Evolutionary conservation across 1,284 basidiomycete species (phyloP).

Genomic region (Sporisorium reilianum): DNA sequence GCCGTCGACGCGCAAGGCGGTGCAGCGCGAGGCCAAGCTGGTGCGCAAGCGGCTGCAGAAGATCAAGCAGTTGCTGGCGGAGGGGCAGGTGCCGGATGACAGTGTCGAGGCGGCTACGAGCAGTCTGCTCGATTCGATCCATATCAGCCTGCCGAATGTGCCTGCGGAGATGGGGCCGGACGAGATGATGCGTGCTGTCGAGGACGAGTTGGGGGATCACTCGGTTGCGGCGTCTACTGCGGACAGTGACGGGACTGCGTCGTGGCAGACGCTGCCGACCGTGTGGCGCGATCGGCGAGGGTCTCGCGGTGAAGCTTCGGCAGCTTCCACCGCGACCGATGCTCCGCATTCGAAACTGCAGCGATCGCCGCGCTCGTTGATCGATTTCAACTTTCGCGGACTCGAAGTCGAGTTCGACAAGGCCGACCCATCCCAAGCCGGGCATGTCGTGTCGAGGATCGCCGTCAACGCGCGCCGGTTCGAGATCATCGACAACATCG

Average conservation of each 20-base stretch:
- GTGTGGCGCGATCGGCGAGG: constrained; percentile 4
- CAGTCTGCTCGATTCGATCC: constrained; percentile 90
- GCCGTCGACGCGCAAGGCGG: constrained; percentile 82
- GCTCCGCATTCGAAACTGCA: constrained; percentile 74
- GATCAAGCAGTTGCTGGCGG: constrained; percentile 92
- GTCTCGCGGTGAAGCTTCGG: neutral
- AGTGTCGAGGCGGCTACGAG: constrained; percentile 82
- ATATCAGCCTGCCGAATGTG: constrained; percentile 69
- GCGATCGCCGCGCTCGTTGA: constrained; percentile 82
- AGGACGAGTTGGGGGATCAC: constrained; percentile 81
- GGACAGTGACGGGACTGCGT: constrained; percentile 35
- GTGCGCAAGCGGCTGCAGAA: constrained; percentile 87
- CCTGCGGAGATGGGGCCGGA: constrained; percentile 70
- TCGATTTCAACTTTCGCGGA: constrained; percentile 83
- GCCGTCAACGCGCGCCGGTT: constrained; percentile 72
- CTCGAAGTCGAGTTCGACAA: constrained; percentile 72
- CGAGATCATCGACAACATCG: constrained; percentile 96
- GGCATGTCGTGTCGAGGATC: constrained; percentile 47
- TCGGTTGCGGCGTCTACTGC: constrained; percentile 47
- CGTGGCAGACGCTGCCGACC: constrained; percentile 56
- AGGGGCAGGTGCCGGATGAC: constrained; percentile 87
- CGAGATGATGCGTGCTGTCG: constrained; percentile 82
- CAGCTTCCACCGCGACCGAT: neutral
- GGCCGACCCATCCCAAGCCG: constrained; percentile 28
- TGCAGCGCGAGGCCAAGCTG: constrained; percentile 87